Evolutionary conservation across 352 stramenopile species (phyloP).

Genomic region (Phytopythium ostracodes): DNA sequence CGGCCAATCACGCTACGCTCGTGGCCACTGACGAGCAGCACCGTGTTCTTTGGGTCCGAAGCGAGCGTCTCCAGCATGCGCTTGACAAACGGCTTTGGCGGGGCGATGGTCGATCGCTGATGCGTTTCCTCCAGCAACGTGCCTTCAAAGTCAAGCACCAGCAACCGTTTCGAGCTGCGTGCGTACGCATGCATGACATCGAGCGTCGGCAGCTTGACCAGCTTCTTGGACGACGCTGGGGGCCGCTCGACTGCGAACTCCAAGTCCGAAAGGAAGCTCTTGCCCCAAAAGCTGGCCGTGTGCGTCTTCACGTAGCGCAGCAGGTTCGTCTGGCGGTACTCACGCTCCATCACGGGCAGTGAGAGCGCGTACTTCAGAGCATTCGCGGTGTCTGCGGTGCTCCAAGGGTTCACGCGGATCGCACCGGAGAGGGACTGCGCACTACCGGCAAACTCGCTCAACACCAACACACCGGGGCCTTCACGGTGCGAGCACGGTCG

Average conservation of each 20-base stretch:
- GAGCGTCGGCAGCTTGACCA: conserved; percentile 38
- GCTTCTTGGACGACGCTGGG: conserved; percentile 30
- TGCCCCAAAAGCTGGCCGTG: conserved; percentile 83
- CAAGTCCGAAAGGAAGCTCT: conserved; percentile 76
- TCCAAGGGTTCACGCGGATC: conserved; percentile 89
- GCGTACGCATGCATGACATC: conserved; percentile 54
- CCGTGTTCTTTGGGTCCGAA: conserved; percentile 49
- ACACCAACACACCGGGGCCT: conserved; percentile 78
- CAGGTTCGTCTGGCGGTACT: conserved; percentile 84
- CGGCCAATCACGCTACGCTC: conserved; percentile 70
- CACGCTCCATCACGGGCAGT: conserved; percentile 77
- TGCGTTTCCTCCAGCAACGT: conserved; percentile 68
- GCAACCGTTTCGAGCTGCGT: conserved; percentile 49
- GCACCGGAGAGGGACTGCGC: conserved; percentile 86
- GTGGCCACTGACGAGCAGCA: conserved; percentile 54
- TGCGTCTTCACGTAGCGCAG: conserved; percentile 85
- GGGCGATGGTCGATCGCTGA: conserved; percentile 51
- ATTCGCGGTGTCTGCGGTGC: conserved; percentile 72
- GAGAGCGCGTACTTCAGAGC: conserved; percentile 68
- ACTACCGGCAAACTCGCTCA: conserved; percentile 88
- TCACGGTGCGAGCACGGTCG: conserved; percentile 47
- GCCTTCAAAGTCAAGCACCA: conserved; percentile 81
- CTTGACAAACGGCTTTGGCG: conserved; percentile 56
- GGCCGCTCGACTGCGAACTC: conserved; percentile 40
- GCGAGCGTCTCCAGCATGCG: conserved; percentile 53